Conservation (phyloP, 495 filamentous ascomycete species). For the Durotheca rogersii region DNA sequence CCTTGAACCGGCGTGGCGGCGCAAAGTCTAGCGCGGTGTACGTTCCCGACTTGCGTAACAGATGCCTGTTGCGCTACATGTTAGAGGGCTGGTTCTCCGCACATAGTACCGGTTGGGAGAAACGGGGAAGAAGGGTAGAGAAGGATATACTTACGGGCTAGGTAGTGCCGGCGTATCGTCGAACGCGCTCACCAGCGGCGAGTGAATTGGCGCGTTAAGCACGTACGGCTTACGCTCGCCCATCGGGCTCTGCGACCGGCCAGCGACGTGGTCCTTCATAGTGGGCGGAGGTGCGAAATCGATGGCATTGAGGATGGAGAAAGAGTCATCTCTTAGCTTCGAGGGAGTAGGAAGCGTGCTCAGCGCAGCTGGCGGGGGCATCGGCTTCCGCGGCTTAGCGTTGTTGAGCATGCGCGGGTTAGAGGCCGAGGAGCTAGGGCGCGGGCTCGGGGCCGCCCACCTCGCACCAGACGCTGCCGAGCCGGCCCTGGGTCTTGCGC, state of each 20-base stretch:
- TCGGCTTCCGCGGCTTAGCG: slow-evolving; percentile 54
- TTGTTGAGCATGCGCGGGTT: slow-evolving; percentile 40
- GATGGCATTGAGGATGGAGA: slow-evolving; percentile 63
- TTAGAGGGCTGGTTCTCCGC: slow-evolving; percentile 10
- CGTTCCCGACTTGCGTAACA: slow-evolving; percentile 83
- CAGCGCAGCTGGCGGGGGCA: slow-evolving; percentile 74
- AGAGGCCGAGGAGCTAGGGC: slow-evolving; percentile 70
- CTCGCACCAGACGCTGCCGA: slow-evolving; percentile 41
- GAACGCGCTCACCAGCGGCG: slow-evolving; percentile 76
- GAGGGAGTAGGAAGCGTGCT: slow-evolving; percentile 80
- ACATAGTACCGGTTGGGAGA: too few relatives aligned
- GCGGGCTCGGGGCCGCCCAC: slow-evolving; percentile 42
- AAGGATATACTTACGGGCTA: slow-evolving; percentile 74
- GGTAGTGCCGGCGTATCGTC: slow-evolving; percentile 85
- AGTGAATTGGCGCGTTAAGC: slow-evolving; percentile 66
- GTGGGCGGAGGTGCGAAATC: slow-evolving; percentile 84
- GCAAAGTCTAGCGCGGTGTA: slow-evolving; percentile 94
- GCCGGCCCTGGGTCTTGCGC: slow-evolving; percentile 46
- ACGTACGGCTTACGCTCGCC: slow-evolving; percentile 76
- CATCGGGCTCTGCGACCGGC: slow-evolving; percentile 77
- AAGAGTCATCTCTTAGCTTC: slow-evolving; percentile 80
- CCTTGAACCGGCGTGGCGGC: slow-evolving; percentile 83
- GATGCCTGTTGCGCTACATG: slow-evolving; percentile 58
- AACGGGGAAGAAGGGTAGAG: neutral
- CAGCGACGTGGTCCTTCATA: slow-evolving; percentile 65